A percentile compares a stretch with the other conserved stretches of the same genome.
phyloP scores from a whole-genome alignment of 2,329 filamentous ascomycete species.

The Aspergillus awamori region DNA sequence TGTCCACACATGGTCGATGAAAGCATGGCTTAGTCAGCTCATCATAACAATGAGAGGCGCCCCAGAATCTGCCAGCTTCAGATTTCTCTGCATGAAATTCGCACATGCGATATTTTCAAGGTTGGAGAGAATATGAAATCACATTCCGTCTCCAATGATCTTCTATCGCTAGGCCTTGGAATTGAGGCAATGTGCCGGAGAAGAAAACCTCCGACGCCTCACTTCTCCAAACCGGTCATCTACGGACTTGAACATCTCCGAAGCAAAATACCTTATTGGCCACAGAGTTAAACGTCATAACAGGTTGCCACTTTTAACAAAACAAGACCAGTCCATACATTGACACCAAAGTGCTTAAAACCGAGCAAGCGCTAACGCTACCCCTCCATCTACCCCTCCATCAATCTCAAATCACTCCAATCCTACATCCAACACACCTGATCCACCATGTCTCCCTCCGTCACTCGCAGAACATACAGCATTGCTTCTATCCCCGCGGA shows the following conservation, averaged over 20 bases:
- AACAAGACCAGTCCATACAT: too few species aligned
- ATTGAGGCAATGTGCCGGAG: background rate
- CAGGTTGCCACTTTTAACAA: too few species aligned
- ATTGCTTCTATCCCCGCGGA: slow-evolving; percentile 71
- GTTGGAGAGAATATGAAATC: background rate
- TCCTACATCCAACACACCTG: too few species aligned
- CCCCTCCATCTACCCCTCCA: too few species aligned
- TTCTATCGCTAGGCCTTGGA: background rate
- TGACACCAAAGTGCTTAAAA: too few species aligned
- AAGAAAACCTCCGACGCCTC: background rate
- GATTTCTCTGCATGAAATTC: background rate
- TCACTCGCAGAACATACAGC: slow-evolving; percentile 35
- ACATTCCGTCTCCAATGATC: background rate
- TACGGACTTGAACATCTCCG: background rate
- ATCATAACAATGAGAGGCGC: background rate
- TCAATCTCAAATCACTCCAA: too few species aligned
- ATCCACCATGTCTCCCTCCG: too few species aligned
- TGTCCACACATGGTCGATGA: too few species aligned
- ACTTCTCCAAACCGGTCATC: background rate
- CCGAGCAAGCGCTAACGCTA: too few species aligned
- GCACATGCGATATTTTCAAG: background rate
- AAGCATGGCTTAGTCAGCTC: too few species aligned
- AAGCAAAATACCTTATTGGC: background rate
- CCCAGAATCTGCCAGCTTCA: too few species aligned
- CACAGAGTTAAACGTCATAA: background rate